phyloP scores from a whole-genome alignment of 1,284 basidiomycete species.

The Leccinum holopus region DNA sequence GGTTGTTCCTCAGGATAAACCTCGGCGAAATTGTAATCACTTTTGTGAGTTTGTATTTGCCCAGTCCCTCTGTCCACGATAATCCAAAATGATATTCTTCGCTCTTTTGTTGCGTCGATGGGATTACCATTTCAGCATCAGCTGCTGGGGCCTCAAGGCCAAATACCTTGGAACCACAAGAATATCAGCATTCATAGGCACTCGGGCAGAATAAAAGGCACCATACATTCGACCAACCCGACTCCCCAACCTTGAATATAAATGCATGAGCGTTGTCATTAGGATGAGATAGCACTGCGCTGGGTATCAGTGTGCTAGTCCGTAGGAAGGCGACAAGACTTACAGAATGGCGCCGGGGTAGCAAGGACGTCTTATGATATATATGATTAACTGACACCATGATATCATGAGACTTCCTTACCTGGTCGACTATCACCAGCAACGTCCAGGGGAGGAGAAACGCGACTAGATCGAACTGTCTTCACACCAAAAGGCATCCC shows the following conservation, averaged over 20 bases:
- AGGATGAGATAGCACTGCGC: conserved; percentile 84
- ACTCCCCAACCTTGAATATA: conserved; percentile 82
- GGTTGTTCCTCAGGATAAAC: conserved; percentile 87
- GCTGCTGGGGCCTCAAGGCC: conserved; percentile 91
- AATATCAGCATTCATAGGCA: conserved; percentile 4
- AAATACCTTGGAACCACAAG: conserved; percentile 50
- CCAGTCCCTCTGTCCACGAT: conserved; percentile 90
- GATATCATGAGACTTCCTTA: conserved; percentile 28
- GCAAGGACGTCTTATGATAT: conserved; percentile 51
- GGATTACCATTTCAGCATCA: conserved; percentile 81
- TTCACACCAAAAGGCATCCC: conserved; percentile 81
- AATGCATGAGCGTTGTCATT: conserved; percentile 84
- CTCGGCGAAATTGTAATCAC: conserved; percentile 91
- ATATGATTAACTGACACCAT: conserved; percentile 10
- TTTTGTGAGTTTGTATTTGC: conserved; percentile 96
- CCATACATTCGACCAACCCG: conserved; percentile 84
- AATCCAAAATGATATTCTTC: conserved; percentile 87
- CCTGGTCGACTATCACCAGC: conserved; percentile 74
- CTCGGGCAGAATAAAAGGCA: background rate
- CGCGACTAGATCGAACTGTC: conserved; percentile 67
- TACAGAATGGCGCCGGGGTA: conserved; percentile 73
- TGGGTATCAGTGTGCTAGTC: conserved; percentile 35
- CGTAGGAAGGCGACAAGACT: conserved; percentile 39
- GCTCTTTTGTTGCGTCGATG: conserved; percentile 64
- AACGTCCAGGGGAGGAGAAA: conserved; percentile 75